Conservation (phyloP, 176 grass and related monocot genomes). For the Bromus sterilis region DNA sequence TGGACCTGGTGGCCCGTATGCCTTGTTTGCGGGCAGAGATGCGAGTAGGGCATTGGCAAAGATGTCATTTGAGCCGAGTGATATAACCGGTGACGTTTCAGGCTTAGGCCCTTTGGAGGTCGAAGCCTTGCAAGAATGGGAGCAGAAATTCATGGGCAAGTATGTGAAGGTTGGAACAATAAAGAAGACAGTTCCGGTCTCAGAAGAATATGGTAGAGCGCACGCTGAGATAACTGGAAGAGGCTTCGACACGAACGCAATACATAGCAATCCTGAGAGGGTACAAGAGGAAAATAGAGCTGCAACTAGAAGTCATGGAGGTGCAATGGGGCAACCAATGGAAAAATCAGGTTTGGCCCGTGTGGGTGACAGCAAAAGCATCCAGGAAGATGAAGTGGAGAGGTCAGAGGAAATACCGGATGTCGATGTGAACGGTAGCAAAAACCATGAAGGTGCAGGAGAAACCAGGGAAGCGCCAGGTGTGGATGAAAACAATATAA, state of each 20-base stretch:
- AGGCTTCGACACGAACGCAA: background rate
- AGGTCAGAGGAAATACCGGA: background rate
- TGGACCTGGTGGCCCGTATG: slow-evolving; percentile 50
- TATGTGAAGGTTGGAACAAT: slow-evolving; percentile 47
- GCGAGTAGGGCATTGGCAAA: slow-evolving; percentile 43
- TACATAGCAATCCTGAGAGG: background rate
- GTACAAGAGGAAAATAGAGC: background rate
- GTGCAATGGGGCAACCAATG: background rate
- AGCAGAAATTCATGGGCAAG: slow-evolving; percentile 55
- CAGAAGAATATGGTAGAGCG: background rate
- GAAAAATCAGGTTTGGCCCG: background rate
- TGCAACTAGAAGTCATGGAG: background rate
- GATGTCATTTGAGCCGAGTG: slow-evolving; percentile 49
- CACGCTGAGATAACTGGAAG: background rate
- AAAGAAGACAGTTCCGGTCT: background rate
- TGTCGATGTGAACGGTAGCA: background rate
- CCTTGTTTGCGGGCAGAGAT: slow-evolving; percentile 39
- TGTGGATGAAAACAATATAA: background rate
- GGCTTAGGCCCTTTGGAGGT: slow-evolving; percentile 33
- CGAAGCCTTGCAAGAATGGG: slow-evolving; percentile 52
- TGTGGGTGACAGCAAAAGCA: background rate
- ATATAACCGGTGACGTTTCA: slow-evolving; percentile 36
- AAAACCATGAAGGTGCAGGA: background rate
- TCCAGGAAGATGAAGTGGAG: background rate
- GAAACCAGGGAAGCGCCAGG: background rate